Evolutionary conservation across 208 protist genomes (phyloP).

Genomic region (Leishmania braziliensis): DNA sequence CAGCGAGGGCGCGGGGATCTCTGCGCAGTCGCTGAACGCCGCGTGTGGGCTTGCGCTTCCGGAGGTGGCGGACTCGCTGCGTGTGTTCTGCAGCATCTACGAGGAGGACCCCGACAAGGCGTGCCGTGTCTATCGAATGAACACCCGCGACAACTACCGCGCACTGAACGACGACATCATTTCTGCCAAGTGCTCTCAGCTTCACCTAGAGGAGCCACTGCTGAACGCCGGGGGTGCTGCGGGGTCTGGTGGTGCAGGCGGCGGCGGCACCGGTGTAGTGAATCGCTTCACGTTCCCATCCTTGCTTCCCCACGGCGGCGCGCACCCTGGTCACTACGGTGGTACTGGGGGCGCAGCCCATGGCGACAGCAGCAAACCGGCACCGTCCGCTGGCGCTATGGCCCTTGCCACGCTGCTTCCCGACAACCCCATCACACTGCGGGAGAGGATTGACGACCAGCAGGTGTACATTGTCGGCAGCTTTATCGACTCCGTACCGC

Average conservation of each 20-base stretch:
- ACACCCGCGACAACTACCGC: conserved; percentile 70
- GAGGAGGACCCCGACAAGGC: conserved; percentile 53
- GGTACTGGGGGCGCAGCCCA: neutral
- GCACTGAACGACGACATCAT: conserved; percentile 75
- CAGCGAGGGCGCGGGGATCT: conserved; percentile 35
- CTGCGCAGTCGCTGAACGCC: conserved; percentile 61
- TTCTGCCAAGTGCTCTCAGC: conserved; percentile 50
- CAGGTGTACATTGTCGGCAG: conserved; percentile 65
- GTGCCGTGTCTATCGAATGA: conserved; percentile 60
- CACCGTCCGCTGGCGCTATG: conserved; percentile 21
- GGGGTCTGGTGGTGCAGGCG: neutral
- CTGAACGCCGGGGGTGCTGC: neutral
- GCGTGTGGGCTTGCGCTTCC: conserved; percentile 39
- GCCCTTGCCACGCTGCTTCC: conserved; percentile 54
- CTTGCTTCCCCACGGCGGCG: conserved; percentile 7
- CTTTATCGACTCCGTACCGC: conserved; percentile 58
- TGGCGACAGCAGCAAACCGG: conserved; percentile 13
- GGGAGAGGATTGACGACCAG: conserved; percentile 36
- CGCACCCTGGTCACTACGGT: conserved; percentile 4
- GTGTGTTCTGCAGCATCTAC: conserved; percentile 78
- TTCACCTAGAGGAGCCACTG: conserved; percentile 36
- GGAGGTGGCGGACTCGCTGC: conserved; percentile 60
- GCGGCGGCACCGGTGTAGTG: neutral
- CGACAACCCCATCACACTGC: conserved; percentile 59
- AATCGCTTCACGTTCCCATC: conserved; percentile 7